These are phyloP conservation scores for Ophioceras dolichostomum DNA, from an alignment of 2,329 filamentous ascomycete genomes.

Conservation along the genomic window DNA sequence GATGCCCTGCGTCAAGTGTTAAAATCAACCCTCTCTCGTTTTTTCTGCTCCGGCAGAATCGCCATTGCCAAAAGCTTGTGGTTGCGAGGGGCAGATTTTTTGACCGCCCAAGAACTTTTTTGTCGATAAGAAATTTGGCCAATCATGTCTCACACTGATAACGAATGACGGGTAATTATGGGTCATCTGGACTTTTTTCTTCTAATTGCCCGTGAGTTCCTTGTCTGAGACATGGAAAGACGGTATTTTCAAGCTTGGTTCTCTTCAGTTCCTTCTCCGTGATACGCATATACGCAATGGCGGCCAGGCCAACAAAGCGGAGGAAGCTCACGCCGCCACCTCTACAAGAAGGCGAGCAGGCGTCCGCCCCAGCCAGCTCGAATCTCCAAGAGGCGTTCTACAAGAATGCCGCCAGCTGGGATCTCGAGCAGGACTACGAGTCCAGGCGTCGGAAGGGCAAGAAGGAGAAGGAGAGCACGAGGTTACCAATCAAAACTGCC, in stretches of 20 bases:
- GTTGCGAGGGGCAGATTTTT: not conserved
- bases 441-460: slow-evolving; percentile 61
- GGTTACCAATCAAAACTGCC: slow-evolving; percentile 75
- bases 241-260: too few species aligned
- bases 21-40: too few species aligned
- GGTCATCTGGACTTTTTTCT: too few species aligned
- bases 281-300: too few species aligned
- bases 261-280: too few species aligned
- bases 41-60: too few species aligned
- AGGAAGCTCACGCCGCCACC: slow-evolving; percentile 44
- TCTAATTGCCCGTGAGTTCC: too few species aligned
- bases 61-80: too few species aligned
- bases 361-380: slow-evolving; percentile 15
- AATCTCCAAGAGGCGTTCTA: slow-evolving; percentile 54
- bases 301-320: slow-evolving; percentile 38
- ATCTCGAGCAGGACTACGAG: slow-evolving; percentile 88
- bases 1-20: too few species aligned
- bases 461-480: slow-evolving; percentile 59
- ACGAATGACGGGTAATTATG: too few species aligned
- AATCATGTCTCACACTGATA: slow-evolving; percentile 7
- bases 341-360: too few species aligned
- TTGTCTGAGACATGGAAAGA: too few species aligned
- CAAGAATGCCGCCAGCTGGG: slow-evolving; percentile 69
- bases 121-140: not conserved
- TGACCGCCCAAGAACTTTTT: not conserved